Percentiles rank a stretch among this genome's conserved stretches.
These are phyloP conservation scores for Ulvella scutata DNA, from an alignment of 139 green algal genomes.

Conservation along the genomic window DNA sequence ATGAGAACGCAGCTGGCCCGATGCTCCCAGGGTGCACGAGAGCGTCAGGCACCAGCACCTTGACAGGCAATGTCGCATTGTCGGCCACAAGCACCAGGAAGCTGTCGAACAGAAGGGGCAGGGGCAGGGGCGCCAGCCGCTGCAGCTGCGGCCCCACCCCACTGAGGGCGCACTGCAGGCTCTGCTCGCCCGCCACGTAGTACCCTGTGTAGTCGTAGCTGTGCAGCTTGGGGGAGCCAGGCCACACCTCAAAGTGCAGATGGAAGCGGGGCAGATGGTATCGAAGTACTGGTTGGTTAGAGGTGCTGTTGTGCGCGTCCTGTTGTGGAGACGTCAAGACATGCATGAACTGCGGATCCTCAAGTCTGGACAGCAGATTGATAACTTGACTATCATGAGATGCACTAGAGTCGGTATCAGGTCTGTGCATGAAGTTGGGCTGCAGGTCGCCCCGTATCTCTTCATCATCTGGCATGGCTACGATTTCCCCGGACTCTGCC, in stretches of 20 bases:
- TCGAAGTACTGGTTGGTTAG: not conserved
- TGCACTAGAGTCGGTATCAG: too few species aligned
- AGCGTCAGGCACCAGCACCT: not conserved
- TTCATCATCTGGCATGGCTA: not conserved
- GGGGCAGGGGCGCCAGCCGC: conserved; percentile 11
- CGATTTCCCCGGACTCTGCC: not conserved
- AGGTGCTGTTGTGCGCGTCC: not conserved
- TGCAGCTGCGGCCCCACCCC: conserved; percentile 7
- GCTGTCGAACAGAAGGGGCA: conserved; percentile 18
- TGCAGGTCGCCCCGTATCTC: too few species aligned
- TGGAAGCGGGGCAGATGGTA: conserved; percentile 28
- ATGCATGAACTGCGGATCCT: conserved; percentile 23
- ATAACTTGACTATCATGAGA: not conserved
- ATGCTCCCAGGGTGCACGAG: not conserved
- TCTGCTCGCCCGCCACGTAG: not conserved
- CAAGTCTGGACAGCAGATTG: conserved; percentile 23
- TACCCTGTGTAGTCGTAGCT: not conserved
- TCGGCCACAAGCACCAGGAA: conserved; percentile 31
- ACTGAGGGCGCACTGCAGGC: not conserved
- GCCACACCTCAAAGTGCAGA: conserved; percentile 27
- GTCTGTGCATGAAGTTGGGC: too few species aligned
- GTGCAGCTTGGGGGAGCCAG: not conserved
- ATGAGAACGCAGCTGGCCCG: not conserved
- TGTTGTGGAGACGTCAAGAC: not conserved
- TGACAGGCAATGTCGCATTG: not conserved